A percentile compares a stretch with the other conserved stretches of the same genome.
Evolutionary conservation across 371 early-diverging fungal genomes (phyloP).

Genomic region (Cokeromyces recurvatus): DNA sequence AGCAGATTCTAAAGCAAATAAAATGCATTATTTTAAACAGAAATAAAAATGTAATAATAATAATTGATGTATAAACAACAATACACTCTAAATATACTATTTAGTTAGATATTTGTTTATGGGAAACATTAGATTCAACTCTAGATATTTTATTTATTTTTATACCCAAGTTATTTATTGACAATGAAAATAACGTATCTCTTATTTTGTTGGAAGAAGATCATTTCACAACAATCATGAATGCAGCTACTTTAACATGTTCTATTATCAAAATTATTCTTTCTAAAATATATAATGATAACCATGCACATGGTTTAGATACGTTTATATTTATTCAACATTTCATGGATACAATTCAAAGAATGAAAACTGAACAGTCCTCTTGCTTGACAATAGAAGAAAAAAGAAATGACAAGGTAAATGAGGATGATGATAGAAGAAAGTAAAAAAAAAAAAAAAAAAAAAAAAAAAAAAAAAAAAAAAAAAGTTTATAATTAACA

Average conservation of each 20-base stretch:
- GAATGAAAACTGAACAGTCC: too few relatives aligned
- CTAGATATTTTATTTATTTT: slow-evolving; percentile 13
- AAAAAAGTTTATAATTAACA: too few relatives aligned
- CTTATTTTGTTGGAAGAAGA: not conserved
- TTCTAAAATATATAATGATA: slow-evolving; percentile 1
- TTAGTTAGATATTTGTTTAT: slow-evolving; percentile 14
- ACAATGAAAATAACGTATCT: not conserved
- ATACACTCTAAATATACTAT: not conserved
- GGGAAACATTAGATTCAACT: slow-evolving; percentile 15
- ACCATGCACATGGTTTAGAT: not conserved
- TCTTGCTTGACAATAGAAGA: not conserved
- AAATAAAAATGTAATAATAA: slow-evolving; percentile 7
- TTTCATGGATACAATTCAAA: too few relatives aligned
- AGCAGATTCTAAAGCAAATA: slow-evolving; percentile 1
- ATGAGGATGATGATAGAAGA: not conserved
- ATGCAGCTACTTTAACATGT: slow-evolving; percentile 4
- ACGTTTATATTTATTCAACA: too few relatives aligned
- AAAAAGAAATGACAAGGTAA: slow-evolving; percentile 5
- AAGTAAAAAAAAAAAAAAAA: not conserved
- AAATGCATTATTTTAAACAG: slow-evolving; percentile 4
- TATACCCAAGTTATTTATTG: slow-evolving; percentile 7
- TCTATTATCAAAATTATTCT: slow-evolving; percentile 5
- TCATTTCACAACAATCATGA: slow-evolving; percentile 9
- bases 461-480: too few relatives aligned
- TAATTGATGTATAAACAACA: not conserved